phyloP scores from a whole-genome alignment of 441 rosid genomes.

The Cnidoscolus chayamansa region DNA sequence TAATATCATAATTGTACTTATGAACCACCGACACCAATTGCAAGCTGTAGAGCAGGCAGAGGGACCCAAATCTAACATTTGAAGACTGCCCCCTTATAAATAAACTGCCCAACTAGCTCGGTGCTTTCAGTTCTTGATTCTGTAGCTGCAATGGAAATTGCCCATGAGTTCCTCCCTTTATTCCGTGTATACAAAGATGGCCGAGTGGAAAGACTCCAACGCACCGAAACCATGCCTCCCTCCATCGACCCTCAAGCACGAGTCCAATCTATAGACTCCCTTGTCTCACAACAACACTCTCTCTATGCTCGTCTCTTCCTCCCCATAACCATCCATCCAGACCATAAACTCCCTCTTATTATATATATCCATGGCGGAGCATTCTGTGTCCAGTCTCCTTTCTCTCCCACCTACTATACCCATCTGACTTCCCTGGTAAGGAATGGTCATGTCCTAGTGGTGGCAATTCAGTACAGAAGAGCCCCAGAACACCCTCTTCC shows the following conservation, averaged over 20 bases:
- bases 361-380: background rate
- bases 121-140: too few species aligned
- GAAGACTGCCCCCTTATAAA: too few species aligned
- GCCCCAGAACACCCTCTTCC: too few species aligned
- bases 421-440: background rate
- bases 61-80: too few species aligned
- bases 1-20: too few species aligned
- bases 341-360: background rate
- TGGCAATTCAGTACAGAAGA: too few species aligned
- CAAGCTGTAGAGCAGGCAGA: too few species aligned
- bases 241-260: background rate
- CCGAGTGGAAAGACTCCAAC: background rate
- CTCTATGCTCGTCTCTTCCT: background rate
- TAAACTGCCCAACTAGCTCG: too few species aligned
- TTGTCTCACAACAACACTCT: background rate
- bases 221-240: background rate
- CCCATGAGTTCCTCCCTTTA: background rate
- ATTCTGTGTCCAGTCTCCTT: background rate
- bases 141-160: background rate
- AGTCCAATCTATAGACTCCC: background rate
- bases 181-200: conserved; percentile 7
- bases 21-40: too few species aligned
- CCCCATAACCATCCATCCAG: background rate
- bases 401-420: background rate
- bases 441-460: too few species aligned